Conservation (phyloP, 2,329 filamentous ascomycete species). For the Phyllosticta citribraziliensis region DNA sequence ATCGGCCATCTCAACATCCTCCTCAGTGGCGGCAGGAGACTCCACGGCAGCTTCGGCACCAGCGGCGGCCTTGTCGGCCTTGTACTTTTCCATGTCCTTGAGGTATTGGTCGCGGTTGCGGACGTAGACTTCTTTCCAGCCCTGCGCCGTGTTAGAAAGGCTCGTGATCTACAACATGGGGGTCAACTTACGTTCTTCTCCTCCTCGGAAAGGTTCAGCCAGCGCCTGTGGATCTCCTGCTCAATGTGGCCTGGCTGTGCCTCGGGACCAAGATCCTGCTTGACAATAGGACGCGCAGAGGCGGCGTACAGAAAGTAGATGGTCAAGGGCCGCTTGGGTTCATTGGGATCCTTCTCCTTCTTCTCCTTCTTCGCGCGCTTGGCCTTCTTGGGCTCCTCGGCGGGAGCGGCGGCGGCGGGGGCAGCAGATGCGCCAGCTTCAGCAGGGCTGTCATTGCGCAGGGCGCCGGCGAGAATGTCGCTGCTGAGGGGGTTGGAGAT, state of each 20-base stretch:
- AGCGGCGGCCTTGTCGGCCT: background rate
- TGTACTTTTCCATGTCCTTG: constrained; percentile 5
- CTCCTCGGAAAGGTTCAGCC: constrained; percentile 63
- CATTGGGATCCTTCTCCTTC: constrained; percentile 67
- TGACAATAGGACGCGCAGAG: constrained; percentile 73
- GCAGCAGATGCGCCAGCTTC: constrained; percentile 17
- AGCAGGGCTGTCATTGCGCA: constrained; percentile 21
- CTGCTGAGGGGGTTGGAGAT: constrained; percentile 28
- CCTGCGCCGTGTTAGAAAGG: background rate
- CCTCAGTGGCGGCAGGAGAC: background rate
- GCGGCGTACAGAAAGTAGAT: constrained; percentile 95
- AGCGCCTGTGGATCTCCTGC: constrained; percentile 76
- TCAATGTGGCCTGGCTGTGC: constrained; percentile 54
- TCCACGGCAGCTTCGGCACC: background rate
- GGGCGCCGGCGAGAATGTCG: constrained; percentile 28
- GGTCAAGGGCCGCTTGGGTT: constrained; percentile 86
- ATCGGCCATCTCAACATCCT: constrained; percentile 7
- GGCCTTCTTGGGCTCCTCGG: constrained; percentile 17
- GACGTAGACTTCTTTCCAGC: constrained; percentile 4
- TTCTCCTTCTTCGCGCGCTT: constrained; percentile 80
- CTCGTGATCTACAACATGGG: background rate
- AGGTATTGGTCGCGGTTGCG: constrained; percentile 4
- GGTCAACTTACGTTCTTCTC: constrained; percentile 55
- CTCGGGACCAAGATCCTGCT: constrained; percentile 46
- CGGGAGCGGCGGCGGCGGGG: constrained; percentile 12